phyloP scores from a whole-genome alignment of 2,329 filamentous ascomycete genomes.

The Raffaelea ambrosiae region DNA sequence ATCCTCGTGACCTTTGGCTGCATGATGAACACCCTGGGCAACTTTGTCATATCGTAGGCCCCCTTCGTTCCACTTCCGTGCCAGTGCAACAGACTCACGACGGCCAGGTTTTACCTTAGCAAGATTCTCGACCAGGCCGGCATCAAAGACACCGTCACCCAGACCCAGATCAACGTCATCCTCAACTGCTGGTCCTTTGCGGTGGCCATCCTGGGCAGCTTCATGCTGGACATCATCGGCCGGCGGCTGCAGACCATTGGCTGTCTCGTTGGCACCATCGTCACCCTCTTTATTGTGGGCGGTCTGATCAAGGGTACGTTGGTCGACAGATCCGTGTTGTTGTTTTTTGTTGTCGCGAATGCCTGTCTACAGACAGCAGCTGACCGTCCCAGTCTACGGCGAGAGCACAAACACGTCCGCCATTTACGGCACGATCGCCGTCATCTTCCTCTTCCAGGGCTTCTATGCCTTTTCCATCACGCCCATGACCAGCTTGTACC shows the following conservation, averaged over 20 bases:
- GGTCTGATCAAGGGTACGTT: conserved; percentile 31
- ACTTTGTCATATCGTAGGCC: conserved; percentile 21
- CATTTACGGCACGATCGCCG: conserved; percentile 32
- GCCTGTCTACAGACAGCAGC: conserved; percentile 20
- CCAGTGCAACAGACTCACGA: not conserved
- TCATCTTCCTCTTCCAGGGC: conserved; percentile 44
- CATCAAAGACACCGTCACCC: conserved; percentile 16
- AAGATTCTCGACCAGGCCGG: conserved; percentile 22
- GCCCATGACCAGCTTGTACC: conserved; percentile 37
- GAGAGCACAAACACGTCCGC: conserved; percentile 5
- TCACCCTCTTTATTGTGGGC: conserved; percentile 42
- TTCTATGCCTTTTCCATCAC: conserved; percentile 43
- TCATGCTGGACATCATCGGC: not conserved
- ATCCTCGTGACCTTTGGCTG: conserved; percentile 18
- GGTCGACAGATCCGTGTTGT: too few relatives aligned
- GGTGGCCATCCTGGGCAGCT: conserved; percentile 17
- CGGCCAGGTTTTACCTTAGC: conserved; percentile 15
- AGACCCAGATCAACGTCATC: conserved; percentile 22
- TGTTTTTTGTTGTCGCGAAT: not conserved
- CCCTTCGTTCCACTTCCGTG: not conserved
- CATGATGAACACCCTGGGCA: conserved; percentile 21
- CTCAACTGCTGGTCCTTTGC: conserved; percentile 27
- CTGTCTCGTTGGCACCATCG: conserved; percentile 18
- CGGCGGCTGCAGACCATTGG: not conserved
- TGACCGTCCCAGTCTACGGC: conserved; percentile 10